Base-by-base conservation (phyloP, 2,329 filamentous ascomycete species). In the Dendryphion nanum region DNA sequence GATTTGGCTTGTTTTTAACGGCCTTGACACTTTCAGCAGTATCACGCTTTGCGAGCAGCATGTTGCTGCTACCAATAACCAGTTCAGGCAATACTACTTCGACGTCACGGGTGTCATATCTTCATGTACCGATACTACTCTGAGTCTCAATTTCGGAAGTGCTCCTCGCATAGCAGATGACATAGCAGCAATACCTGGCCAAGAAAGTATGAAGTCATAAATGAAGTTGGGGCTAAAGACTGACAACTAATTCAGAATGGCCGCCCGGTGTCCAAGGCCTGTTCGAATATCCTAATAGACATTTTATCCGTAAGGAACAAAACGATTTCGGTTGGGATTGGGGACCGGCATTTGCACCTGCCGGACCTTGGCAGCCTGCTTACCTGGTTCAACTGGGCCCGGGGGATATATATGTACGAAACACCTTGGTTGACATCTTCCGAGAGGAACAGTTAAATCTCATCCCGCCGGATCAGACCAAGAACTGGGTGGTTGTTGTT, bases 311-410 rank as follows among this genome's bases (percentile, higher is more conserved):
- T 19, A 82, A 83, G 51, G 74, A 82, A 51, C 76, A 82, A 53
- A 77, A 69, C 6, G 78, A 82, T 53, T 82, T 82, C 55, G 81
- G 81, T 2, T 83, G 79, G 80, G 46, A 55, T 30, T 81, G 78
- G 78, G 77, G 77, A 7, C 77, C 77, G 7, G 76, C 75, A 0
- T 81, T 83, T 52, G 69, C 73, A n/a, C 78, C 80, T 0, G 75
- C 76, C n/a, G 80, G 81, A 2, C 75, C 79, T 5, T 84, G 79
- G 81, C 70, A 76, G 44, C 74, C 78, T 29, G 78, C 76, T 1
- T 79, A 73, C 53, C 58, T 80, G 1, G 66, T 81, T 10, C 77
- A 82, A 45, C 63, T 80, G 6, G 53, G 59, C 3, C 42, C 61
- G 1, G 42, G 63, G 2, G 62, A 73, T 21, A 51, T 76, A 2